Evolutionary conservation across 495 filamentous ascomycete genomes (phyloP).

Genomic region (Entonaema liquescens): DNA sequence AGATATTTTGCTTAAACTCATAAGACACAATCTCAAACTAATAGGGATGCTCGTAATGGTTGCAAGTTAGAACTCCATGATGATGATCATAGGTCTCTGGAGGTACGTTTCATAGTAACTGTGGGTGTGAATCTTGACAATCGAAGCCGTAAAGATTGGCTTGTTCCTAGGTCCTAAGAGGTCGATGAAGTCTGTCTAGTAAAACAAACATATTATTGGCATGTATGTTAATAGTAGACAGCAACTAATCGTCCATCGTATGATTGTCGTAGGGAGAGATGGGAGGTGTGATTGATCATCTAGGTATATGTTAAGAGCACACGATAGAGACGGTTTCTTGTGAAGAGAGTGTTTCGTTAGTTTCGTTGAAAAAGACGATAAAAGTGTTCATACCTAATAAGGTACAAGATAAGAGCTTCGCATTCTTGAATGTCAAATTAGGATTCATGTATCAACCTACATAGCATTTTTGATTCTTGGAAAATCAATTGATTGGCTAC

Average conservation of each 20-base stretch:
- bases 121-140: background rate
- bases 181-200: background rate
- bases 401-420: constrained; percentile 4
- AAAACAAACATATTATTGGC: background rate
- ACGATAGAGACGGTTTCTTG: background rate
- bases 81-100: constrained; percentile 7
- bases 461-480: constrained; percentile 8
- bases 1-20: constrained; percentile 6
- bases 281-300: background rate
- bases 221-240: background rate
- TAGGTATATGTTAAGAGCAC: background rate
- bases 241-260: constrained; percentile 15
- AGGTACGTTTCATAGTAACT: constrained; percentile 1
- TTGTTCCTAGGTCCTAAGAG: background rate
- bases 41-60: constrained; percentile 6
- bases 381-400: background rate
- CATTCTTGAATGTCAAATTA: background rate
- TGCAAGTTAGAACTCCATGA: constrained; percentile 12
- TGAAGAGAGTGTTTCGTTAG: background rate
- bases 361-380: background rate
- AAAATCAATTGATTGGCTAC: constrained; percentile 34
- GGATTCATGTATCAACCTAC: background rate
- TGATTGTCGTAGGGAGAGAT: constrained; percentile 12
- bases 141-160: background rate
- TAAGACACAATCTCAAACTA: constrained; percentile 1